These are phyloP conservation scores for Garcia nutans DNA, from an alignment of 345 rosid genomes.

Conservation along the genomic window DNA sequence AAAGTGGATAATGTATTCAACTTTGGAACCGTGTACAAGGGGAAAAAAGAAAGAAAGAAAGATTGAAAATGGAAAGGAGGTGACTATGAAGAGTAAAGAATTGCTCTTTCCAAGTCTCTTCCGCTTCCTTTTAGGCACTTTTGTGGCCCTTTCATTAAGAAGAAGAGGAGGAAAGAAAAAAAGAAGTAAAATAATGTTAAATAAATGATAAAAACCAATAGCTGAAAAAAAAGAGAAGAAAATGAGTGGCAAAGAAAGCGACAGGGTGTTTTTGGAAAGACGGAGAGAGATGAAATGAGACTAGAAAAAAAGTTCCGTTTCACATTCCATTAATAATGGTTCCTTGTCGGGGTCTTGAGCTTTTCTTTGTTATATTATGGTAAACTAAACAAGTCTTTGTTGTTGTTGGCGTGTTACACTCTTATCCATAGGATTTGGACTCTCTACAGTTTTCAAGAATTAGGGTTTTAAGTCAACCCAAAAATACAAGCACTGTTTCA, in stretches of 20 bases:
- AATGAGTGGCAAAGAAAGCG: slow-evolving; percentile 53
- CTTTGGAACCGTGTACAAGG: slow-evolving; percentile 6
- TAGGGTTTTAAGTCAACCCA: background rate
- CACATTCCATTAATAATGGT: slow-evolving; percentile 22
- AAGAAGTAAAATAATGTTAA: slow-evolving; percentile 15
- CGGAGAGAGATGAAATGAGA: background rate
- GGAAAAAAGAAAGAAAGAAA: background rate
- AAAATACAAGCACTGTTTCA: background rate
- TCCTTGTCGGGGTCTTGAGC: background rate
- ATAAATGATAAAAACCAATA: background rate
- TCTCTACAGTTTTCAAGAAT: background rate
- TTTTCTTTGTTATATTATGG: background rate
- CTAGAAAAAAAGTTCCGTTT: slow-evolving; percentile 22
- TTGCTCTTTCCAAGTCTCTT: slow-evolving; percentile 22
- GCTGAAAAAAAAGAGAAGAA: slow-evolving; percentile 16
- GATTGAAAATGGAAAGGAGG: slow-evolving; percentile 21
- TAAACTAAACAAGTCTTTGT: background rate
- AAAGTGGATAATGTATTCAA: slow-evolving; percentile 37
- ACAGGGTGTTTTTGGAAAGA: slow-evolving; percentile 34
- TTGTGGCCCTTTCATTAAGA: slow-evolving; percentile 27
- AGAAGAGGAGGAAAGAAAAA: background rate
- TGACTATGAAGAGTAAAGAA: slow-evolving; percentile 25
- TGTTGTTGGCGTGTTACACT: background rate
- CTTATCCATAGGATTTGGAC: slow-evolving; percentile 17
- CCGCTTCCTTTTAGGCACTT: slow-evolving; percentile 34